Conservation (phyloP, 371 early-diverging fungal species). For the Batrachochytrium dendrobatidis region DNA sequence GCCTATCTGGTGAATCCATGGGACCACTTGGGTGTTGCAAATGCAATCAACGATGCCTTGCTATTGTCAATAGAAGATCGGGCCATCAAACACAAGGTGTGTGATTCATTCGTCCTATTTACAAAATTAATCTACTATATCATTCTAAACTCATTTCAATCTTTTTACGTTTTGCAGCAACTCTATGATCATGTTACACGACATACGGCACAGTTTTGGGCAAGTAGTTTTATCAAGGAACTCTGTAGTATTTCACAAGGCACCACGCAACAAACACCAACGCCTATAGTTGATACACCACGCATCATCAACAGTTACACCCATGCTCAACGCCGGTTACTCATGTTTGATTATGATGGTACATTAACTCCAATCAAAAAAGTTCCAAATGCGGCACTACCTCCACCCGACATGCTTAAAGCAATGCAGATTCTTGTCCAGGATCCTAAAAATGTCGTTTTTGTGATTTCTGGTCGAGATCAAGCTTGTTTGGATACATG, state of each 20-base stretch:
- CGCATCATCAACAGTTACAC: constrained; percentile 41
- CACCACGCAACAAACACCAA: constrained; percentile 37
- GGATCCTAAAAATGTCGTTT: constrained; percentile 74
- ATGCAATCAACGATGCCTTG: constrained; percentile 84
- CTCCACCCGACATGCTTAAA: constrained; percentile 38
- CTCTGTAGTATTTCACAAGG: constrained; percentile 17
- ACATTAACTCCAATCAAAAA: constrained; percentile 45
- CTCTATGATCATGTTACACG: constrained; percentile 77
- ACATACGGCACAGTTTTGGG: constrained; percentile 93
- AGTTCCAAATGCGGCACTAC: constrained; percentile 45
- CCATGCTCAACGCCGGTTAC: constrained; percentile 54
- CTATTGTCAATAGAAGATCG: constrained; percentile 78
- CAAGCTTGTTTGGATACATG: constrained; percentile 67
- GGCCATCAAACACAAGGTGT: constrained; percentile 61
- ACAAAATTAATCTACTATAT: neutral
- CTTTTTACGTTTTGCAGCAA: constrained; percentile 41
- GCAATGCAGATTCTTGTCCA: constrained; percentile 25
- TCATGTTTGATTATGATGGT: constrained; percentile 47
- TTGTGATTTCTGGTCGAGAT: constrained; percentile 90
- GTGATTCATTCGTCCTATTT: neutral
- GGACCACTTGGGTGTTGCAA: constrained; percentile 92
- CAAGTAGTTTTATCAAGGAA: constrained; percentile 67
- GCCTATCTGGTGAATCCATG: constrained; percentile 96
- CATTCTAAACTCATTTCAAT: neutral
- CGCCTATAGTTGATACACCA: constrained; percentile 55